These are phyloP conservation scores for Pseudopithomyces maydicus DNA, from an alignment of 2,329 filamentous ascomycete genomes.

Conservation along the genomic window DNA sequence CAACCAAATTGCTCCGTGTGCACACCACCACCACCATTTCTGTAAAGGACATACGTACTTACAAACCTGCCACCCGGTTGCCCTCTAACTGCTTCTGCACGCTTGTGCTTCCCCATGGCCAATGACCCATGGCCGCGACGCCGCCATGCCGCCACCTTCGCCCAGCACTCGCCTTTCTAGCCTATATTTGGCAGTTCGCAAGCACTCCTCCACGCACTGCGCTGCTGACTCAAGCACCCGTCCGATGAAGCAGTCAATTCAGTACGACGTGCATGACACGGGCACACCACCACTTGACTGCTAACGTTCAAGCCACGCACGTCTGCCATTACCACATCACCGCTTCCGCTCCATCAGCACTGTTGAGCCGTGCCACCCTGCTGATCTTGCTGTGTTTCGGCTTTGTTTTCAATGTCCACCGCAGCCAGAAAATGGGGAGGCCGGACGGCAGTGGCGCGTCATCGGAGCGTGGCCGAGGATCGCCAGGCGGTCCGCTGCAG, in stretches of 20 bases:
- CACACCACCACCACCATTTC: background rate
- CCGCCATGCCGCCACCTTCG: slow-evolving; percentile 8
- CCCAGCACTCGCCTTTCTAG: slow-evolving; percentile 6
- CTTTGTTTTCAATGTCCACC: background rate
- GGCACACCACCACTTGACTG: background rate
- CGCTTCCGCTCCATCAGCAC: background rate
- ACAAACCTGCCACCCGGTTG: background rate
- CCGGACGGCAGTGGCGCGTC: slow-evolving; percentile 2
- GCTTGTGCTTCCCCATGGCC: background rate
- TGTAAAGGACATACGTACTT: background rate
- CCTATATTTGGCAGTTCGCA: slow-evolving; percentile 16
- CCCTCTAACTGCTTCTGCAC: background rate
- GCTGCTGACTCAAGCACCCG: slow-evolving; percentile 4
- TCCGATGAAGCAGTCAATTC: background rate
- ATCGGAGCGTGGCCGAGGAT: background rate
- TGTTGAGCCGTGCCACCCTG: background rate
- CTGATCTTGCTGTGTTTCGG: background rate
- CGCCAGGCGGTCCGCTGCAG: slow-evolving; percentile 1
- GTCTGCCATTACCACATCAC: background rate
- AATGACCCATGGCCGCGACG: background rate
- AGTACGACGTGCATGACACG: background rate
- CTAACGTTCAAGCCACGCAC: background rate
- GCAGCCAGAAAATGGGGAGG: background rate
- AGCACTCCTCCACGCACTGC: background rate
- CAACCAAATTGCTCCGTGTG: background rate